Percentiles rank a stretch among this genome's conserved stretches.
These are phyloP conservation scores for Phlebiopsis flavidoalba DNA, from an alignment of 768 basidiomycete genomes.

Conservation along the genomic window DNA sequence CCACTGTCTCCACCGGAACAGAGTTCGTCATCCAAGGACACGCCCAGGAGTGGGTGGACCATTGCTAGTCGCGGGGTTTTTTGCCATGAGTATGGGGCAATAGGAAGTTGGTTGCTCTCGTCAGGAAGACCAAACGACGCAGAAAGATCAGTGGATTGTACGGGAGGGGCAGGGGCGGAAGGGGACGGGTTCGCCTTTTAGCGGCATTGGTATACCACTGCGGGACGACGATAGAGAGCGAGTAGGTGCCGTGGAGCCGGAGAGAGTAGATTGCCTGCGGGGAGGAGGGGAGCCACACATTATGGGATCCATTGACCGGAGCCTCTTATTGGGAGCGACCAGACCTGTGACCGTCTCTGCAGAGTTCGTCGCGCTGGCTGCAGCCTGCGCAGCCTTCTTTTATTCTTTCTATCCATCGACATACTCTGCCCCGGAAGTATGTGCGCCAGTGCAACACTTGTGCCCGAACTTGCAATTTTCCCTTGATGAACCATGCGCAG, in stretches of 20 bases:
- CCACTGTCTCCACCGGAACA: slow-evolving; percentile 7
- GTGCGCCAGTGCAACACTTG: slow-evolving; percentile 91
- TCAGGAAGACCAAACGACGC: slow-evolving; percentile 58
- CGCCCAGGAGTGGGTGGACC: slow-evolving; percentile 21
- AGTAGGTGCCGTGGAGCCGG: slow-evolving; percentile 68
- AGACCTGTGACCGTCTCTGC: slow-evolving; percentile 30
- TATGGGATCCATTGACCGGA: slow-evolving; percentile 13
- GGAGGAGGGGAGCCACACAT: slow-evolving; percentile 15
- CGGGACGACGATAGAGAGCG: slow-evolving; percentile 44
- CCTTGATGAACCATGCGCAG: slow-evolving; percentile 93
- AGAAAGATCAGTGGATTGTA: slow-evolving; percentile 72
- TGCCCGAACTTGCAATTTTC: slow-evolving; percentile 78
- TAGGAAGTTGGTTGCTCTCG: slow-evolving; percentile 44
- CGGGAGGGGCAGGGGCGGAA: slow-evolving; percentile 72
- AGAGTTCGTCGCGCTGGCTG: slow-evolving; percentile 34
- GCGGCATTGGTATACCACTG: slow-evolving; percentile 58
- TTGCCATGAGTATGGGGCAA: slow-evolving; percentile 36
- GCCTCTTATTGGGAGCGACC: slow-evolving; percentile 27
- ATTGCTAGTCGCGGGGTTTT: slow-evolving; percentile 20
- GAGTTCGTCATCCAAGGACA: not conserved
- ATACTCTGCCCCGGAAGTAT: slow-evolving; percentile 90
- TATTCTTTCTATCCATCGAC: slow-evolving; percentile 97
- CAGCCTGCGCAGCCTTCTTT: slow-evolving; percentile 81
- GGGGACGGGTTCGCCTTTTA: slow-evolving; percentile 72
- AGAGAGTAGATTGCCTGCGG: slow-evolving; percentile 34